Evolutionary conservation across 1,284 basidiomycete genomes (phyloP).

Genomic region (Leccinum fallax): DNA sequence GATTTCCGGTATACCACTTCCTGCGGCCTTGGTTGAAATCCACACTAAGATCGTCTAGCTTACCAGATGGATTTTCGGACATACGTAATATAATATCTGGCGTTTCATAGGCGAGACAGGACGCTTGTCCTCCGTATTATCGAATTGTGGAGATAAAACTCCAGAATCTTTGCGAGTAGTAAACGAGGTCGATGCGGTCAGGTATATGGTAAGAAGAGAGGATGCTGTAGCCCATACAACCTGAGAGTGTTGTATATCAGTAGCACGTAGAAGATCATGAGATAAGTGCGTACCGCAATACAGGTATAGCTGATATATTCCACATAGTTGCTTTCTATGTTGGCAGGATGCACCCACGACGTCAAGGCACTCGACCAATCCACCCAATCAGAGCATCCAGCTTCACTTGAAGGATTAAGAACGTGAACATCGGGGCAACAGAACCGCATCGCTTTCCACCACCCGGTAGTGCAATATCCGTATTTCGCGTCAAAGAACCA

Average conservation of each 20-base stretch:
- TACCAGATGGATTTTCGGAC: conserved; percentile 31
- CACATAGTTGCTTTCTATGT: conserved; percentile 44
- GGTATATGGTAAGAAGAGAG: conserved; percentile 79
- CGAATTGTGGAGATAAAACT: conserved; percentile 59
- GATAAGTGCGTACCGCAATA: conserved; percentile 66
- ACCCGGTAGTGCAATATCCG: conserved; percentile 76
- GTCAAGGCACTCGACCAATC: conserved; percentile 66
- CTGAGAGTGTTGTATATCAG: conserved; percentile 40
- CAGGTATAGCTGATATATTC: conserved; percentile 76
- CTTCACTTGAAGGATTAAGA: conserved; percentile 31
- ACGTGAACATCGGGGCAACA: conserved; percentile 65
- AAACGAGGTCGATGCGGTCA: conserved; percentile 89
- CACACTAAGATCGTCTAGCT: conserved; percentile 19
- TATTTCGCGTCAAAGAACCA: conserved; percentile 95
- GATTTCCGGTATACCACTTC: conserved; percentile 95
- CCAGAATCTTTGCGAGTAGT: conserved; percentile 86
- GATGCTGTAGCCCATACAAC: conserved; percentile 73
- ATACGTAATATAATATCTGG: conserved; percentile 81
- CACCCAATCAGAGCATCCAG: conserved; percentile 71
- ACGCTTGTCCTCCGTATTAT: conserved; percentile 30
- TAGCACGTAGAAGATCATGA: background rate
- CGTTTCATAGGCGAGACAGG: conserved; percentile 46
- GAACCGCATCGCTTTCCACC: conserved; percentile 80
- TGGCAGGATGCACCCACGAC: conserved; percentile 22
- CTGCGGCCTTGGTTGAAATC: conserved; percentile 68